Conservation (phyloP, 352 stramenopile genomes). For the Globisporangium lucens region DNA sequence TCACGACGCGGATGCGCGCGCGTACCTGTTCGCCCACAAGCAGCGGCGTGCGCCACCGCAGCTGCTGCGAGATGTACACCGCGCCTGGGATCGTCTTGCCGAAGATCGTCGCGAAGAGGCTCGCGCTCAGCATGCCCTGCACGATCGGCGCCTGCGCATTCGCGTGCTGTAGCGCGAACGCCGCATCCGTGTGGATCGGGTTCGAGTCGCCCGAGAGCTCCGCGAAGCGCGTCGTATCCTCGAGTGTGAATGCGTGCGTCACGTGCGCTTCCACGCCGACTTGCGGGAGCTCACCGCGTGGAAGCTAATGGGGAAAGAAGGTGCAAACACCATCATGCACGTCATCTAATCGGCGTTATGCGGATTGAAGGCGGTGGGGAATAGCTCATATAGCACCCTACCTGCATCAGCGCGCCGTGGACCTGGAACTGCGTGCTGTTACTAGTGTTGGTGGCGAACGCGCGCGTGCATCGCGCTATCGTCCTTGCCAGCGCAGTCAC, state of each 20-base stretch:
- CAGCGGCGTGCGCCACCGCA: constrained; percentile 64
- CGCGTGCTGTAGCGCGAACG: constrained; percentile 26
- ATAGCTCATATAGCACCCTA: background rate
- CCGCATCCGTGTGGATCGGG: constrained; percentile 67
- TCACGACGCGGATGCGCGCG: constrained; percentile 58
- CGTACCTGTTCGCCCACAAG: constrained; percentile 57
- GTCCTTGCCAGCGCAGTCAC: background rate
- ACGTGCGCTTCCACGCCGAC: constrained; percentile 60
- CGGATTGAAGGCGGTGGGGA: no score
- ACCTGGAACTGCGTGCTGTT: constrained; percentile 5
- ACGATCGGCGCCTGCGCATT: constrained; percentile 48
- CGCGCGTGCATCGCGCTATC: background rate
- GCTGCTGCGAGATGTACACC: constrained; percentile 71
- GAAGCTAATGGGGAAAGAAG: constrained; percentile 30
- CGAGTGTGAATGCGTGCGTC: constrained; percentile 54
- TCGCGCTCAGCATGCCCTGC: constrained; percentile 75
- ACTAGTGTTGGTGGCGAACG: background rate
- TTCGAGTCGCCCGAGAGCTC: constrained; percentile 69
- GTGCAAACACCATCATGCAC: background rate
- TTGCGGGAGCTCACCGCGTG: constrained; percentile 34
- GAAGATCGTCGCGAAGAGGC: constrained; percentile 84
- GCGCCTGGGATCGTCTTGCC: constrained; percentile 62
- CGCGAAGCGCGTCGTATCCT: constrained; percentile 64
- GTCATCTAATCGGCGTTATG: background rate
- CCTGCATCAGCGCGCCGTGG: constrained; percentile 13